Conservation (phyloP, 2,329 filamentous ascomycete species). For the Zymoseptoria ardabiliae region DNA sequence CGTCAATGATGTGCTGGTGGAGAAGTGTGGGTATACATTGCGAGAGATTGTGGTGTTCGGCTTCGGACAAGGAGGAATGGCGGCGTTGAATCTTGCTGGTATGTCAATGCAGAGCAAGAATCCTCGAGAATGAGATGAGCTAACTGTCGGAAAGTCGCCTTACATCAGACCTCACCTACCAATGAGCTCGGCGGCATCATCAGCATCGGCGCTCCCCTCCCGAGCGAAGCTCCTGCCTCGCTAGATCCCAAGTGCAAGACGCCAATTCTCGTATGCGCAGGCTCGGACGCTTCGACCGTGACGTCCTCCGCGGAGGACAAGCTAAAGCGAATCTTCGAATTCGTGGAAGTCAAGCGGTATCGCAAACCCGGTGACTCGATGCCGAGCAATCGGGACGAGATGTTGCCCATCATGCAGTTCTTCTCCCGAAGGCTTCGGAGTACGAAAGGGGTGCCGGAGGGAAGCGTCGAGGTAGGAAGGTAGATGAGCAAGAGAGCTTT, state of each 20-base stretch:
- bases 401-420: slow-evolving; percentile 83
- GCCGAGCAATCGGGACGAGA: slow-evolving; percentile 77
- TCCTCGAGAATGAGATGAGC: not conserved
- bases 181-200: slow-evolving; percentile 52
- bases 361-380: slow-evolving; percentile 66
- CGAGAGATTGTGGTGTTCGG: slow-evolving; percentile 49
- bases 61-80: slow-evolving; percentile 53
- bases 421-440: slow-evolving; percentile 59
- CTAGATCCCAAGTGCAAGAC: slow-evolving; percentile 50
- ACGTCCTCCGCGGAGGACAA: slow-evolving; percentile 57
- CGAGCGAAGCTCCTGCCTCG: slow-evolving; percentile 40
- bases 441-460: slow-evolving; percentile 46
- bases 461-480: slow-evolving; percentile 41
- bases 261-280: slow-evolving; percentile 56
- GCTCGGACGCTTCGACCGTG: slow-evolving; percentile 44
- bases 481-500: too few species aligned
- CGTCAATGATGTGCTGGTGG: slow-evolving; percentile 38
- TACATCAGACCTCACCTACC: slow-evolving; percentile 2
- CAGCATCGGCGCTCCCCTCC: slow-evolving; percentile 55
- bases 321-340: slow-evolving; percentile 47
- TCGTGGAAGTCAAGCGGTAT: slow-evolving; percentile 63
- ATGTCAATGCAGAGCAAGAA: slow-evolving; percentile 11
- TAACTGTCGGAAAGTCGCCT: not conserved
- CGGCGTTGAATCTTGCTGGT: slow-evolving; percentile 40
- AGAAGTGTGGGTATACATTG: slow-evolving; percentile 43